phyloP scores from a whole-genome alignment of 2,329 filamentous ascomycete genomes.

The Epichloe sibirici region DNA sequence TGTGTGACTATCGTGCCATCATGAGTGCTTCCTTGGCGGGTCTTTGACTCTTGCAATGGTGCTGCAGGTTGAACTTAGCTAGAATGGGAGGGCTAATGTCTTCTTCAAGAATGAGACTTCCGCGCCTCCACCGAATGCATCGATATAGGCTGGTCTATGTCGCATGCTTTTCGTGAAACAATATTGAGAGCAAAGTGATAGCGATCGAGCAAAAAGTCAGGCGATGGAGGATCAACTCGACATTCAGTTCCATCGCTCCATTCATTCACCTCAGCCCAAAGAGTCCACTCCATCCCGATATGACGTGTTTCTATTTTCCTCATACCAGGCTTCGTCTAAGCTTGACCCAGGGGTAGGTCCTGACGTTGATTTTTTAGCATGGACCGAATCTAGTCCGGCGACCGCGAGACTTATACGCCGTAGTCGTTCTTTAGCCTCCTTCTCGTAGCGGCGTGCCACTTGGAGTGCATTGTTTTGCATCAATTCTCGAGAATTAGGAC shows the following conservation, averaged over 20 bases:
- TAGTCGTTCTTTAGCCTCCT: constrained; percentile 63
- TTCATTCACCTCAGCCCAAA: constrained; percentile 4
- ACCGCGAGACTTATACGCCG: constrained; percentile 64
- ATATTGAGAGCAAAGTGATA: not conserved
- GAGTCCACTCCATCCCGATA: constrained; percentile 2
- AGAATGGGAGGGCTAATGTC: too few species aligned
- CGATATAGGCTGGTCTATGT: not conserved
- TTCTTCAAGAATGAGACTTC: not conserved
- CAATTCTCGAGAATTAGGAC: constrained; percentile 50
- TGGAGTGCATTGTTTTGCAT: constrained; percentile 61
- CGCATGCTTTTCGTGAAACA: not conserved
- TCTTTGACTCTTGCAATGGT: not conserved
- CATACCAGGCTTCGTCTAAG: constrained; percentile 23
- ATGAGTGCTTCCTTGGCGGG: constrained; percentile 13
- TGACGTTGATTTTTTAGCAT: constrained; percentile 11
- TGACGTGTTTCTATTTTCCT: constrained; percentile 12
- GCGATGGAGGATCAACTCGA: not conserved
- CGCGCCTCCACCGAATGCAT: not conserved
- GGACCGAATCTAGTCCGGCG: constrained; percentile 57
- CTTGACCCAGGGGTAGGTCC: constrained; percentile 5
- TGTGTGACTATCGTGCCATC: constrained; percentile 8
- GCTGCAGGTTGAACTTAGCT: too few species aligned
- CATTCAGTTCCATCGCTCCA: not conserved
- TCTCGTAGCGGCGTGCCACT: constrained; percentile 59
- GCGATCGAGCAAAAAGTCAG: not conserved